phyloP scores from a whole-genome alignment of 2,329 filamentous ascomycete genomes.

The Neodidymelliopsis sp. region DNA sequence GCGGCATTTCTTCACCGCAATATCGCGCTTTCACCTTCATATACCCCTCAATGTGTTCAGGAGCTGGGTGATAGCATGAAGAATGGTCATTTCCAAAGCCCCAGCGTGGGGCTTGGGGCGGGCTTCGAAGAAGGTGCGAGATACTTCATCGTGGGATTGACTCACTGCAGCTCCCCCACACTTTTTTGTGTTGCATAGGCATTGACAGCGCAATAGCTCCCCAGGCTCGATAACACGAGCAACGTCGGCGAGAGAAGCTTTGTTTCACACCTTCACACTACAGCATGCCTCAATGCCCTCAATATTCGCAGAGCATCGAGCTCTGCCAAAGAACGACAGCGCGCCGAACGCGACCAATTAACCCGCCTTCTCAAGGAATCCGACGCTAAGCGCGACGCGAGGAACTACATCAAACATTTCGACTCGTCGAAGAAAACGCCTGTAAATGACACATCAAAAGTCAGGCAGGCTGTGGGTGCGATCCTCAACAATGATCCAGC shows the following conservation, averaged over 20 bases:
- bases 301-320: conserved; percentile 34
- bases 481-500: conserved; percentile 41
- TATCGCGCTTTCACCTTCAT: conserved; percentile 3
- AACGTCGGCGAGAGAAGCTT: conserved; percentile 5
- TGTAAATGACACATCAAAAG: conserved; percentile 12
- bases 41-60: conserved; percentile 17
- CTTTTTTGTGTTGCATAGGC: conserved; percentile 1
- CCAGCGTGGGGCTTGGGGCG: conserved; percentile 44
- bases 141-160: conserved; percentile 11
- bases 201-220: conserved; percentile 25
- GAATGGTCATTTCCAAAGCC: conserved; percentile 48
- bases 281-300: conserved; percentile 13
- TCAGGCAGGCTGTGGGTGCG: conserved; percentile 26
- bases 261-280: conserved; percentile 21
- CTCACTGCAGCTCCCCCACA: conserved; percentile 13
- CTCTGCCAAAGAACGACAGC: conserved; percentile 46
- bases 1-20: conserved; percentile 16
- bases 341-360: conserved; percentile 47
- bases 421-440: conserved; percentile 50
- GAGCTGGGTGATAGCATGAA: conserved; percentile 44
- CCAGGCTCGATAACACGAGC: conserved; percentile 32
- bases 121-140: conserved; percentile 30
- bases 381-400: conserved; percentile 91
- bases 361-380: conserved; percentile 76
- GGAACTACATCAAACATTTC: conserved; percentile 89